These are phyloP conservation scores for Ambispora gerdemannii DNA, from an alignment of 192 early-diverging fungal genomes.

Conservation along the genomic window DNA sequence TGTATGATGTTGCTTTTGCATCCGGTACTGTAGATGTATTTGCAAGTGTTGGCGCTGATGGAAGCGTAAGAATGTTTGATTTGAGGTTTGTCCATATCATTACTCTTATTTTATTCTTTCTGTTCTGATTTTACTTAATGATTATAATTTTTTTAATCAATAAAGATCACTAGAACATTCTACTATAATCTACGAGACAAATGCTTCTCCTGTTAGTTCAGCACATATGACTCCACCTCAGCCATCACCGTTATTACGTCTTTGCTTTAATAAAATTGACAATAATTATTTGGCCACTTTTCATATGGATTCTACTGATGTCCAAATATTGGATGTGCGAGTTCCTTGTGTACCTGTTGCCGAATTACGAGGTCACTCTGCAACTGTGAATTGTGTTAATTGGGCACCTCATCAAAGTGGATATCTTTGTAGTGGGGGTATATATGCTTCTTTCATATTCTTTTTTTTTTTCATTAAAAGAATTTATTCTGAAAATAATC, in stretches of 20 bases:
- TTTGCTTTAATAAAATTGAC: conserved; percentile 89
- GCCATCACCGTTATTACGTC: conserved; percentile 64
- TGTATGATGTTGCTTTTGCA: conserved; percentile 97
- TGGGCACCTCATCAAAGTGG: conserved; percentile 83
- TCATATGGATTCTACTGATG: conserved; percentile 74
- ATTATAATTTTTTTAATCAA: not conserved
- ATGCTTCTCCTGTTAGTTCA: conserved; percentile 36
- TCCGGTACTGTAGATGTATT: conserved; percentile 81
- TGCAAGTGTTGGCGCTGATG: conserved; percentile 97
- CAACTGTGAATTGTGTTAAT: conserved; percentile 73
- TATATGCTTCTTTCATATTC: not conserved
- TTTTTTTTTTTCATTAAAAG: not conserved
- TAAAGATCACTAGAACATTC: conserved; percentile 89
- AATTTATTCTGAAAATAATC: too few species aligned
- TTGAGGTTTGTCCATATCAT: conserved; percentile 59
- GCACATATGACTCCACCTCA: conserved; percentile 37
- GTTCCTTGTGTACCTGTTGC: conserved; percentile 82
- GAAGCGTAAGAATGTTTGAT: conserved; percentile 96
- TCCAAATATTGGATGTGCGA: conserved; percentile 89
- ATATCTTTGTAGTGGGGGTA: conserved; percentile 86
- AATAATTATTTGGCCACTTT: conserved; percentile 91
- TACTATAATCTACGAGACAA: conserved; percentile 95
- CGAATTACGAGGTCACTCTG: conserved; percentile 77
- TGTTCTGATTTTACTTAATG: not conserved
- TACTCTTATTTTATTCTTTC: not conserved